Evolutionary conservation across 1,284 basidiomycete genomes (phyloP), one percentile per base, ranked within the genome.

Genomic region (Ustilago xerochloae): DNA sequence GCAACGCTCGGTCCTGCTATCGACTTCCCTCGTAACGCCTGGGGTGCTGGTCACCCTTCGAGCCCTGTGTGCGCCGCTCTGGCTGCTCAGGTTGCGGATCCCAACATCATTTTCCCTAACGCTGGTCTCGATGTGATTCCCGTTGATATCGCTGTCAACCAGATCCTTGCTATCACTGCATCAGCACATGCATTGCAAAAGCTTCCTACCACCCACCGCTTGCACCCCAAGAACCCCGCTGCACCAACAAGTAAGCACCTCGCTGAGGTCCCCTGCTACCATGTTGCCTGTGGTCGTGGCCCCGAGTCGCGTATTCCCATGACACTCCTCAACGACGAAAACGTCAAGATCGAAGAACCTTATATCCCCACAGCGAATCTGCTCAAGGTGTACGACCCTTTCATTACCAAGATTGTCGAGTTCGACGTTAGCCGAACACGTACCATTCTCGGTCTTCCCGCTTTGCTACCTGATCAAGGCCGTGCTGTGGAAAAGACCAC

Each of bases 41-140:
- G 71, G 71, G 71, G 71, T 46, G 62, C 71, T 1, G 71, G 71
- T 52, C 71, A 75, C 41, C 71, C 71, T 30, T 67, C 63, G 8
- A 75, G 71, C 38, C 71, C 71, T n/a, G 60, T 75, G 5, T 75
- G 71, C 28, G 71, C 71, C 41, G 71, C 67, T 16, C 15, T 75
- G 33, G 71, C 71, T 2, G 71, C 71, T 2, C 54, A 61, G 15
- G 29, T 29, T 22, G 51, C 32, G 16, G 67, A 71, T 33, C 48
- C 48, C 9, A 71, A 20, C 43, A 30, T 64, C 28, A 50, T 75
- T 45, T 69, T 62, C 51, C 63, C 64, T 30, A 64, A 64, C 49
- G 52, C 67, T 13, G 66, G 66, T 47, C 67, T 75, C 33, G 71
- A 75, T 35, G 71, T 75, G 2, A 66, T 75, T 26, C 71, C 71